Percentiles rank a stretch among this genome's conserved stretches.
phyloP scores from a whole-genome alignment of 2,329 filamentous ascomycete genomes.

The Xylariaceae sp. region DNA sequence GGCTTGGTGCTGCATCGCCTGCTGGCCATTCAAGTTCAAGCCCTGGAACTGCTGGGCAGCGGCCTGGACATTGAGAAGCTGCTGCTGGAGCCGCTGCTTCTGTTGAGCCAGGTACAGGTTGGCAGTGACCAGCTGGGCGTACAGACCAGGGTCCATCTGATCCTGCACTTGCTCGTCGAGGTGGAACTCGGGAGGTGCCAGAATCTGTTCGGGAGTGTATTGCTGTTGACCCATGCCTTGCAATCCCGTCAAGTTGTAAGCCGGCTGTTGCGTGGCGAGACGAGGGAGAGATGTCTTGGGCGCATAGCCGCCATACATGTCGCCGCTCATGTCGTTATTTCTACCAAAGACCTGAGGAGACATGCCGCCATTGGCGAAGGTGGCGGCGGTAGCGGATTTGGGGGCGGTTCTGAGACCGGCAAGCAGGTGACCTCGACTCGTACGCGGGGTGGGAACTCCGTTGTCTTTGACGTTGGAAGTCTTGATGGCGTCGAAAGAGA shows the following conservation, averaged over 20 bases:
- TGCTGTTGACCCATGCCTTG: slow-evolving; percentile 40
- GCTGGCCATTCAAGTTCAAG: slow-evolving; percentile 58
- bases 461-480: slow-evolving; percentile 63
- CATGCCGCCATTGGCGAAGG: slow-evolving; percentile 51
- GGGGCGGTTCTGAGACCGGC: slow-evolving; percentile 90
- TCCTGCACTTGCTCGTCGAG: slow-evolving; percentile 64
- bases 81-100: slow-evolving; percentile 91
- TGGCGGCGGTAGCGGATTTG: slow-evolving; percentile 70
- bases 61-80: slow-evolving; percentile 77
- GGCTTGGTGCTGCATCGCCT: slow-evolving; percentile 2
- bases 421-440: slow-evolving; percentile 89
- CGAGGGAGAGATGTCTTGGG: slow-evolving; percentile 55
- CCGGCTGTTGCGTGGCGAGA: slow-evolving; percentile 31
- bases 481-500: slow-evolving; percentile 70
- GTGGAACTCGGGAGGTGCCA: slow-evolving; percentile 76
- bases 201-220: slow-evolving; percentile 83
- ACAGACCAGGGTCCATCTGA: slow-evolving; percentile 77
- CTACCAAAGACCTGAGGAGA: slow-evolving; percentile 38
- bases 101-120: slow-evolving; percentile 91
- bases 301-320: slow-evolving; percentile 41
- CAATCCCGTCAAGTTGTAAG: slow-evolving; percentile 26
- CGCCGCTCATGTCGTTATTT: slow-evolving; percentile 42
- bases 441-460: slow-evolving; percentile 75
- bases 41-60: slow-evolving; percentile 78
- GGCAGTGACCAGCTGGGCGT: slow-evolving; percentile 83